Base-by-base conservation (phyloP, 2,329 filamentous ascomycete genomes). In the Neopestalotiopsis rosae region DNA sequence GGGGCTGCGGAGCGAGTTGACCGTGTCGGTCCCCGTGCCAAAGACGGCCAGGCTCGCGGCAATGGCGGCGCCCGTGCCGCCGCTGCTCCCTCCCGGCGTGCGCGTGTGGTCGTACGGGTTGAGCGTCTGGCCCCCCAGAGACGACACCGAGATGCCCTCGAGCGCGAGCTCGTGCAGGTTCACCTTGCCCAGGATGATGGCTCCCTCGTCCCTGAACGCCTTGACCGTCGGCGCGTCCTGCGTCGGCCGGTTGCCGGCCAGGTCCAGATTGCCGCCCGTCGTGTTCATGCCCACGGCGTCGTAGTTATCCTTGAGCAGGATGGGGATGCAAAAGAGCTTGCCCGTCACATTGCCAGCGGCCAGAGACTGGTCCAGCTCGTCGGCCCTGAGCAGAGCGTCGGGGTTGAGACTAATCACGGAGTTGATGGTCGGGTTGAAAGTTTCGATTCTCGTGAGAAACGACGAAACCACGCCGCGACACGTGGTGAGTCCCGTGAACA, bases 231-330 rank as follows among this genome's bases (percentile, higher is more conserved):
- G 81, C 0, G 87, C 85, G 71, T 88, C 87, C 5, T 74, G 74
- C 4, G 76, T 74, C 14, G 83, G 87, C 57, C 76, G 79, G 28
- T 84, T 86, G 1, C 80, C 74, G 40, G 82, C 82, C 9, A 92
- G 78, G 4, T 83, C 86, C 7, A 84, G 72, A 69, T 81, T 86
- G 4, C 84, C 87, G 0, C 86, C 89, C 0, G 88, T 91, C 0
- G 89, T 91, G 58, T 84, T 84, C 77, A 89, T 85, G 24, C 84
- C 83, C 0, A 76, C 71, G 0, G 87, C 87, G 67, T 90, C 85
- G 74, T 86, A 90, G 74, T 91, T 92, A 77, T 92, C 90, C 76
- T 92, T 92, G 5, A 91, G 78, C 4, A 92, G 74, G 13, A 90
- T 77, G 0, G 90, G 89, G 20, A 92, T 81, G 74, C 89, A 90